These are phyloP conservation scores for Anacardium occidentale DNA, from an alignment of 345 rosid species.

Conservation along the genomic window DNA sequence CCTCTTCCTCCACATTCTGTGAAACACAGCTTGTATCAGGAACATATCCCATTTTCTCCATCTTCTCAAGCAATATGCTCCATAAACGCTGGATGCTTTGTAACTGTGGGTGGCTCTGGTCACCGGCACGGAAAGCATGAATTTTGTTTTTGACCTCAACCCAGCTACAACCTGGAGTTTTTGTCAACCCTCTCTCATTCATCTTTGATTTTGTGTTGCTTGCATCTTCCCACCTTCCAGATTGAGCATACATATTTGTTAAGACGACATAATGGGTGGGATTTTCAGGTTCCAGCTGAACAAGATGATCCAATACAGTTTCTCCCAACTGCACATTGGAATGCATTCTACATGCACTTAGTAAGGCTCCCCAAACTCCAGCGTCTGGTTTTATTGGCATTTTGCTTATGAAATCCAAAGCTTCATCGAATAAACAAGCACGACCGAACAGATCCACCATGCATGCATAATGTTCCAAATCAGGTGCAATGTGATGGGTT, in stretches of 20 bases:
- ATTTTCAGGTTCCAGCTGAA: slow-evolving; percentile 52
- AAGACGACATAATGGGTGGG: slow-evolving; percentile 43
- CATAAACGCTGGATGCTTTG: slow-evolving; percentile 9
- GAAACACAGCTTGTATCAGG: slow-evolving; percentile 18
- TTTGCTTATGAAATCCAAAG: slow-evolving; percentile 35
- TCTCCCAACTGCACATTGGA: slow-evolving; percentile 50
- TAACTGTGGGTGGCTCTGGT: slow-evolving; percentile 8
- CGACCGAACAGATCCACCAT: slow-evolving; percentile 67
- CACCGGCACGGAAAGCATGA: slow-evolving; percentile 14
- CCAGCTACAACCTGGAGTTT: slow-evolving; percentile 58
- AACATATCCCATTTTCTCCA: slow-evolving; percentile 13
- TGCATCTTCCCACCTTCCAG: slow-evolving; percentile 42
- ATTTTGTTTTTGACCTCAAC: slow-evolving; percentile 25
- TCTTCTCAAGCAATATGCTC: slow-evolving; percentile 11
- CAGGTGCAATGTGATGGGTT: slow-evolving; percentile 30
- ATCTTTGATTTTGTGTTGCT: slow-evolving; percentile 32
- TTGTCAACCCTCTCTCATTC: slow-evolving; percentile 34
- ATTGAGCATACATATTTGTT: slow-evolving; percentile 39
- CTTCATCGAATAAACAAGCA: slow-evolving; percentile 52
- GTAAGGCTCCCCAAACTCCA: slow-evolving; percentile 62
- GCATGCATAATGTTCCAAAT: slow-evolving; percentile 55
- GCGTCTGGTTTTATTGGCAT: slow-evolving; percentile 60
- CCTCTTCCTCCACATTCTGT: slow-evolving; percentile 19
- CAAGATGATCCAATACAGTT: slow-evolving; percentile 45
- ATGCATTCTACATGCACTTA: slow-evolving; percentile 53